Base-by-base conservation (phyloP, 768 basidiomycete genomes). In the Terana coerulea region DNA sequence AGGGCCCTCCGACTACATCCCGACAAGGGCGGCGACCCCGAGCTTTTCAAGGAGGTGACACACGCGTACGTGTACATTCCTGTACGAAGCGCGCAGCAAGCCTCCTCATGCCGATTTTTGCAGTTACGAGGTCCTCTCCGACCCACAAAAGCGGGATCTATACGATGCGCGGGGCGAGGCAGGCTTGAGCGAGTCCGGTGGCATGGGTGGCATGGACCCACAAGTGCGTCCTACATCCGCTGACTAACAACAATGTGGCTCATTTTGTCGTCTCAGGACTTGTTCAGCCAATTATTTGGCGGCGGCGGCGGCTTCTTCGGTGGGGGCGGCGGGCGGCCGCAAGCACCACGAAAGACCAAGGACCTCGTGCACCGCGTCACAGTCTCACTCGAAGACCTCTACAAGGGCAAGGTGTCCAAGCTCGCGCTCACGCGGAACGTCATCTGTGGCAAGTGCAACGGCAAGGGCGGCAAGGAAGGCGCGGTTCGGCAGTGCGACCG, bases 371-470 rank as follows among this genome's bases (percentile, higher is more conserved):
- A 99, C 72, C 89, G 95, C 51, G 91, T 98, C 57, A 80, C 88
- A 64, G 94, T 98, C 63, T 83, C 92, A n/a, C 84, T 99, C 56
- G 95, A 98, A 71, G 97, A 99, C 67, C 82, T 99, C 3, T 98
- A 98, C 83, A 94, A 91, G 69, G 95, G 97, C 70, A 99, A 98
- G 73, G 95, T 93, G 3, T 93, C 95, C 39, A 98, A 98, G 71
- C 89, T 99, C 53, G 91, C 97, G 35, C 78, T 99, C 39, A 97
- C 94, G 17, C 91, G 95, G 57, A 97, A 95, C 62, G 80, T 94
- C 57, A 88, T 98, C 63, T 99, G 97, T 72, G 67, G 75, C 50
- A 92, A 93, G 65, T 99, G 97, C 74, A 87, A 87, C 60, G 97
- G 97, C 62, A 93, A 89, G 67, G 97, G 97, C 42, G 97, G 97